Conservation (phyloP, 2,329 filamentous ascomycete genomes). For the Cercospora brassicicola region DNA sequence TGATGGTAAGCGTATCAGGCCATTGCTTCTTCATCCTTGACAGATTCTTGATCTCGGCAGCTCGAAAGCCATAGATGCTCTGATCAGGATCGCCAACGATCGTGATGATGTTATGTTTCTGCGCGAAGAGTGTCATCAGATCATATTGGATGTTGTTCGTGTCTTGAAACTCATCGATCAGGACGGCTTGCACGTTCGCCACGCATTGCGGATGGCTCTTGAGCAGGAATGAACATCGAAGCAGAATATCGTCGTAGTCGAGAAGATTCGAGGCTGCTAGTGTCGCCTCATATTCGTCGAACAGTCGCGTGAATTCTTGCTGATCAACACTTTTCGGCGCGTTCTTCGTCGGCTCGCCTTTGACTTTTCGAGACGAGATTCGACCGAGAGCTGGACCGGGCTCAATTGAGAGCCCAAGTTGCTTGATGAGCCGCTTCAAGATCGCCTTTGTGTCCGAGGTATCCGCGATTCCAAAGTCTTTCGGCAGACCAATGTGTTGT, state of each 20-base stretch:
- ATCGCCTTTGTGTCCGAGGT: constrained; percentile 76
- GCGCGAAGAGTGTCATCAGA: constrained; percentile 83
- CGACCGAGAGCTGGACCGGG: constrained; percentile 68
- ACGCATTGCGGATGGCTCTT: constrained; percentile 74
- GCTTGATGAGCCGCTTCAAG: constrained; percentile 77
- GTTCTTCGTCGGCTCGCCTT: constrained; percentile 50
- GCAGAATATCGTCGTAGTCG: constrained; percentile 90
- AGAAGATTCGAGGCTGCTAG: constrained; percentile 76
- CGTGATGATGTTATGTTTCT: constrained; percentile 72
- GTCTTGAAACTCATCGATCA: constrained; percentile 98
- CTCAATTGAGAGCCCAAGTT: constrained; percentile 67
- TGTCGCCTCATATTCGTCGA: constrained; percentile 73
- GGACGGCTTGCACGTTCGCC: constrained; percentile 81
- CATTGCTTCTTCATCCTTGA: constrained; percentile 74
- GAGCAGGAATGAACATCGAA: constrained; percentile 79
- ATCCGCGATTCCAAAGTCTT: constrained; percentile 89
- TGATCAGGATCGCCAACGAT: constrained; percentile 97
- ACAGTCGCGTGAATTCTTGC: constrained; percentile 67
- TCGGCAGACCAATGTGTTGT: constrained; percentile 74
- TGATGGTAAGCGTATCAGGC: constrained; percentile 74
- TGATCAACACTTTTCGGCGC: constrained; percentile 54
- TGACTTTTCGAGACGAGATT: constrained; percentile 67
- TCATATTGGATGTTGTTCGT: constrained; percentile 95
- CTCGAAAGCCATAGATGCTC: constrained; percentile 95
- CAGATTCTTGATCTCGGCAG: constrained; percentile 87